Base-by-base conservation (phyloP, 371 early-diverging fungal genomes). In the Apophysomyces ossiformis region DNA sequence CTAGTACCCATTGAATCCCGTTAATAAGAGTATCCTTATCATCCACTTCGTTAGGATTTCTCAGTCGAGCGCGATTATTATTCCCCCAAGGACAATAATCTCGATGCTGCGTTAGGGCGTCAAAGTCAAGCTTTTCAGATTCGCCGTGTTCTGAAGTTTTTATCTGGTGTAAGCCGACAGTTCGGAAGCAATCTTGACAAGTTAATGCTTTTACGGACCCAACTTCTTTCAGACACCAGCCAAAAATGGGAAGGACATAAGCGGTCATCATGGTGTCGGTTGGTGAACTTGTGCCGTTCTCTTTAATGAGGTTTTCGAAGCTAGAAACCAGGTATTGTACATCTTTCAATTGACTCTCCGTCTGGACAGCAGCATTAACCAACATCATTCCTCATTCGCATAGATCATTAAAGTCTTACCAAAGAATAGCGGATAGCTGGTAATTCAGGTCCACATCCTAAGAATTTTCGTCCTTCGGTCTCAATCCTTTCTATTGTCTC, bases 171-270 rank as follows among this genome's bases (percentile, higher is more conserved):
- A 50, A 50, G 21, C 54, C 54, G 8, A 11, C 11, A 11, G 54
- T 50, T 9, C 54, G 16, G 21, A 50, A 50, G 21, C 54, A 50
- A 50, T 50, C 54, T 50, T 50, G 54, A 21, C 54, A 50, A 21
- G 16, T 50, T 32, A 50, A 21, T 32, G 54, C 54, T 50, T 32
- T n/a, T 6, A 50, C 54, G 9, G 54, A 50, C 26, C 54, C 54
- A 50, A 26, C 54, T 50, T 21, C 54, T 21, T 2, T 21, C 9
- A 50, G 21, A 21, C 54, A 21, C 54, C 54, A 50, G 21, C 54
- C 54, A 16, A 50, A 50, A 5, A 21, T 50, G 7, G 54, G 21
- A 21, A 50, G 54, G 18, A 26, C 21, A 50, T 50, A 50, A n/a
- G 54, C 54, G 2, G 54, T 50, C 35, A 50, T 50, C 54, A 50